Percentiles rank a stretch among this genome's conserved stretches.
These are phyloP conservation scores for Penicillium sp. DNA, from an alignment of 2,329 filamentous ascomycete species.

Conservation along the genomic window DNA sequence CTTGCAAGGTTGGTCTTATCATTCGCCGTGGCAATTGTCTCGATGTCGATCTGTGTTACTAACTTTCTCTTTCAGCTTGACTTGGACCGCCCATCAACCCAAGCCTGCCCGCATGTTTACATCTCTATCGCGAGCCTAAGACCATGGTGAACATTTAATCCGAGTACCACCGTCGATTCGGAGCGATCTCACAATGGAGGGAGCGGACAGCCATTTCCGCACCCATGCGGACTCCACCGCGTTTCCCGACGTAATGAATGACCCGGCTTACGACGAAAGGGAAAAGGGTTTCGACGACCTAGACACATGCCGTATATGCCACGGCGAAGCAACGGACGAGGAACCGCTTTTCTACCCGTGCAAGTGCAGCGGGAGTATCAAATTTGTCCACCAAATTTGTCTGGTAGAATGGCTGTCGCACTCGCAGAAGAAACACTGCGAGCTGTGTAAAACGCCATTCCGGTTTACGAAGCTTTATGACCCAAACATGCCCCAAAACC, in stretches of 20 bases:
- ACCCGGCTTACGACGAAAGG: slow-evolving; percentile 50
- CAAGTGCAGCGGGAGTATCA: slow-evolving; percentile 99
- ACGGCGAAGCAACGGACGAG: slow-evolving; percentile 76
- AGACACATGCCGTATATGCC: slow-evolving; percentile 96
- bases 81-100: neutral
- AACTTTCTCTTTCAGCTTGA: neutral
- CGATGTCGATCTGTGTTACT: neutral
- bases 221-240: slow-evolving; percentile 20
- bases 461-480: slow-evolving; percentile 98
- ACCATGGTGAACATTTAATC: slow-evolving; percentile 26
- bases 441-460: slow-evolving; percentile 97
- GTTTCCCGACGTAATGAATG: slow-evolving; percentile 59
- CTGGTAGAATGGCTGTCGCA: slow-evolving; percentile 99
- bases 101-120: slow-evolving; percentile 3
- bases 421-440: slow-evolving; percentile 99
- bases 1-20: neutral
- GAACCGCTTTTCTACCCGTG: slow-evolving; percentile 96
- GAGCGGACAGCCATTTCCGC: slow-evolving; percentile 20
- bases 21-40: too few species aligned
- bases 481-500: slow-evolving; percentile 82
- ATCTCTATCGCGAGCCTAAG: slow-evolving; percentile 4
- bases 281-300: slow-evolving; percentile 53
- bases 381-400: slow-evolving; percentile 96
- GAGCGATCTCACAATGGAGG: slow-evolving; percentile 29
- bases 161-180: slow-evolving; percentile 20